Conservation (phyloP, 768 basidiomycete species). For the Hygrophoropsis aurantiaca region DNA sequence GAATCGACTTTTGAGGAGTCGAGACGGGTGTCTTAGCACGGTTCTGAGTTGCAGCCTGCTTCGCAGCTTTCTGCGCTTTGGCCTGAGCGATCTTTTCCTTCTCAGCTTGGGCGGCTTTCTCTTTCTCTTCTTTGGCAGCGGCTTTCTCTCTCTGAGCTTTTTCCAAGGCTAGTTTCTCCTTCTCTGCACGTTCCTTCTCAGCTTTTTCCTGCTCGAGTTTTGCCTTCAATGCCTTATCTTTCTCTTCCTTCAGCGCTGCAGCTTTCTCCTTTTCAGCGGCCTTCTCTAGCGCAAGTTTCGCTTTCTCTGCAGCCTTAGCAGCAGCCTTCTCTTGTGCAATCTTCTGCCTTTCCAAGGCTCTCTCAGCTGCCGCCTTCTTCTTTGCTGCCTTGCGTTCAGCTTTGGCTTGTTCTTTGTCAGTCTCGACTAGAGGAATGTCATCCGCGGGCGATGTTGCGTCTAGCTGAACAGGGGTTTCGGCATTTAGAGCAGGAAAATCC, state of each 20-base stretch:
- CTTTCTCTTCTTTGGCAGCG: constrained; percentile 33
- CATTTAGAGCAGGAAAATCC: constrained; percentile 72
- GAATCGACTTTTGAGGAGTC: constrained; percentile 8
- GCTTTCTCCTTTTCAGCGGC: constrained; percentile 51
- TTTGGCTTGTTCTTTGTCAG: constrained; percentile 51
- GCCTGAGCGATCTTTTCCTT: constrained; percentile 26
- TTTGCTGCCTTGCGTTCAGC: constrained; percentile 63
- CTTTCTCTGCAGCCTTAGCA: constrained; percentile 53
- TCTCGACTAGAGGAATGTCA: constrained; percentile 31
- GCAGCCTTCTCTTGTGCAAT: constrained; percentile 59
- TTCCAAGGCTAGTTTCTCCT: constrained; percentile 31
- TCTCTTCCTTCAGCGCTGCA: constrained; percentile 36
- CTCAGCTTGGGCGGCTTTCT: constrained; percentile 25
- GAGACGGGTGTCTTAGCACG: not conserved
- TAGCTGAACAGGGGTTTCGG: constrained; percentile 10
- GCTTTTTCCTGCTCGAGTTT: constrained; percentile 37
- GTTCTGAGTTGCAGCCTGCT: constrained; percentile 13
- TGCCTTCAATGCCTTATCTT: constrained; percentile 37
- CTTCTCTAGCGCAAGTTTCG: constrained; percentile 53
- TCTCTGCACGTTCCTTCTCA: constrained; percentile 39
- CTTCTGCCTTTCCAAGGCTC: constrained; percentile 60
- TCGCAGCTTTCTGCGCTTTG: constrained; percentile 23
- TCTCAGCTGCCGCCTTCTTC: constrained; percentile 61
- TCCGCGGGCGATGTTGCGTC: constrained; percentile 33
- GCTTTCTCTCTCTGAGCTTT: constrained; percentile 37